Evolutionary conservation across 2,329 filamentous ascomycete species (phyloP), one percentile per base, ranked within the genome.

Genomic region (Calycina marina): DNA sequence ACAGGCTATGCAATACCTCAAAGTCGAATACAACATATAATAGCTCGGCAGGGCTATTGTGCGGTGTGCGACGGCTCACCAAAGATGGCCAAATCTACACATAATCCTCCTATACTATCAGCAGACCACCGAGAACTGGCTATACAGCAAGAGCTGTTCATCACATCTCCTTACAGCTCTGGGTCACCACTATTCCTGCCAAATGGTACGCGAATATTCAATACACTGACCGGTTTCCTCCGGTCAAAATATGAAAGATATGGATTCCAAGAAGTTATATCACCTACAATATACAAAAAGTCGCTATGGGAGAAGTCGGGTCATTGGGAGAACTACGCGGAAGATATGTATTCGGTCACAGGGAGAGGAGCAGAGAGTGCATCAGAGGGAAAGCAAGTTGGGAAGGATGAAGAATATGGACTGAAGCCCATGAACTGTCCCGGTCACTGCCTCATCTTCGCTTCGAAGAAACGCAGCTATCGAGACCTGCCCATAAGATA

Each of bases 371-470:
- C 48, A 5, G 37, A 35, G 3, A 45, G 43, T 6, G 40, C 48
- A 25, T 46, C 37, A 28, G 48, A 58, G 18, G 56, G 56, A 4
- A 54, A 53, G 2, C 62, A 70, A 38, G 41, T 54, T 5, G 64
- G 61, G 13, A 69, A 75, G 40, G 66, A 71, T 39, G 73, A 77
- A 41, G 77, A 81, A 40, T 92, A 82, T 55, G 82, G 81, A 12
- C 60, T 93, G 44, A 93, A 93, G 56, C 84, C 84, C 10, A 93
- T 93, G 84, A 93, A 93, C 52, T 93, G 84, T 51, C 84, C 84
- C 0, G 84, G 83, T 3, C 84, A 93, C 55, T 92, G 83, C 52
- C 62, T 93, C 41, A 69, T 93, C 40, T 93, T 92, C 52, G 76
- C 70, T 38, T 77, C 77, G 28, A 69, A 77, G 42, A 66, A 67